phyloP scores from a whole-genome alignment of 2,329 filamentous ascomycete species.

The Microdochium paspali region DNA sequence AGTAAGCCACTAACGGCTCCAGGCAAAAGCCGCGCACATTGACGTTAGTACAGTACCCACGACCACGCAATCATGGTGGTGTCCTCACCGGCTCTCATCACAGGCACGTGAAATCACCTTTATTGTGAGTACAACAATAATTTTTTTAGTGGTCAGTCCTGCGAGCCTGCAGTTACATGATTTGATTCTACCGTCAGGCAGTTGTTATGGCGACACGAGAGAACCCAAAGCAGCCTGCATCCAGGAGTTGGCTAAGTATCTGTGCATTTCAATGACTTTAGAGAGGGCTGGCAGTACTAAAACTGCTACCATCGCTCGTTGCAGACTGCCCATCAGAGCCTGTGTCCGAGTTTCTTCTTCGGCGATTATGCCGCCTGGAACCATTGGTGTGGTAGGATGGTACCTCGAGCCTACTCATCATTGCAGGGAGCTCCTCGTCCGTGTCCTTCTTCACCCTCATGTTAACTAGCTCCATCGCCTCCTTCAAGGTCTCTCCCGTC shows the following conservation, averaged over 20 bases:
- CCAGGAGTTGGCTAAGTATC: no score
- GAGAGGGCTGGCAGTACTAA: slow-evolving; percentile 18
- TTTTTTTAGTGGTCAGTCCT: no score
- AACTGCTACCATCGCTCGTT: slow-evolving; percentile 17
- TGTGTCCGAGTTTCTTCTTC: slow-evolving; percentile 16
- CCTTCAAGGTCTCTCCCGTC: slow-evolving; percentile 67
- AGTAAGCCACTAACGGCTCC: background rate
- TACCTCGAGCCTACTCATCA: slow-evolving; percentile 22
- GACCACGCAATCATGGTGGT: no score
- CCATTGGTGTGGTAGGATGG: slow-evolving; percentile 16
- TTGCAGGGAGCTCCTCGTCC: slow-evolving; percentile 11
- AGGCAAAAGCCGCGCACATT: no score
- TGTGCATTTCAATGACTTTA: slow-evolving; percentile 7
- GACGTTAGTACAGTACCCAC: no score
- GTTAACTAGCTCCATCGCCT: slow-evolving; percentile 58
- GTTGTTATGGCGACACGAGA: no score
- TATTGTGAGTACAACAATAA: no score
- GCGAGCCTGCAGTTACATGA: no score
- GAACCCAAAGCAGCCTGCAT: no score
- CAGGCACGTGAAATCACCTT: no score
- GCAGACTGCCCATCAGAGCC: slow-evolving; percentile 18
- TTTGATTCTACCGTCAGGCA: no score
- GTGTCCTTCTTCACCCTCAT: slow-evolving; percentile 23
- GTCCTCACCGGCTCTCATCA: no score
- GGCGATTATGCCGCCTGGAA: slow-evolving; percentile 5